These are phyloP conservation scores for Lecanicillium sp. DNA, from an alignment of 2,329 filamentous ascomycete genomes.

Conservation along the genomic window DNA sequence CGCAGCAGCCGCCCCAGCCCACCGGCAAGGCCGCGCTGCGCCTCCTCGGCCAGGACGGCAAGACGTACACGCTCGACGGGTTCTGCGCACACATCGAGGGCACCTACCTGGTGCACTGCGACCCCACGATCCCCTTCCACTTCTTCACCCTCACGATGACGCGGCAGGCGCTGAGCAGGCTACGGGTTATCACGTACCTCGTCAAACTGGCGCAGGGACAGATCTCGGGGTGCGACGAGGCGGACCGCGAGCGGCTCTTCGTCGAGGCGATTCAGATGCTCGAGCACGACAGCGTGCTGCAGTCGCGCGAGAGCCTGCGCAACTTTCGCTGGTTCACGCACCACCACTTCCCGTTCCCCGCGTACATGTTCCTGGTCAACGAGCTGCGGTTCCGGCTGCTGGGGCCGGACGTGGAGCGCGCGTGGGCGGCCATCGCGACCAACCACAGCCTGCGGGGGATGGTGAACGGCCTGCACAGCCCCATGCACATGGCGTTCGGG, in stretches of 20 bases:
- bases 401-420: conserved; percentile 52
- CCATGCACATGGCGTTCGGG: conserved; percentile 53
- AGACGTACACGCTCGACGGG: conserved; percentile 43
- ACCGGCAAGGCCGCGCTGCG: conserved; percentile 31
- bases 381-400: conserved; percentile 47
- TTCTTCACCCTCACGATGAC: conserved; percentile 55
- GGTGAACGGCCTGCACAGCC: conserved; percentile 44
- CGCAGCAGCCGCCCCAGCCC: conserved; percentile 31
- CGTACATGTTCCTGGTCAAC: conserved; percentile 54
- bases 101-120: conserved; percentile 50
- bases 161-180: conserved; percentile 48
- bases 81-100: conserved; percentile 51
- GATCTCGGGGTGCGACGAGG: conserved; percentile 33
- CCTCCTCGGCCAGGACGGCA: conserved; percentile 45
- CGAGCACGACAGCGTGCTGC: conserved; percentile 53
- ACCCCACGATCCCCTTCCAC: conserved; percentile 53
- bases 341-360: conserved; percentile 55
- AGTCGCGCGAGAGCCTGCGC: conserved; percentile 43
- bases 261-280: conserved; percentile 51
- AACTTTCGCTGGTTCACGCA: conserved; percentile 54
- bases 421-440: conserved; percentile 50
- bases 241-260: conserved; percentile 48
- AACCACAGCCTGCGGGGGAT: conserved; percentile 49
- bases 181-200: conserved; percentile 50
- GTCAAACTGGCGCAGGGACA: conserved; percentile 40